A percentile compares a stretch with the other conserved stretches of the same genome.
phyloP scores from a whole-genome alignment of 2,329 filamentous ascomycete species.

The Diaporthe eres region DNA sequence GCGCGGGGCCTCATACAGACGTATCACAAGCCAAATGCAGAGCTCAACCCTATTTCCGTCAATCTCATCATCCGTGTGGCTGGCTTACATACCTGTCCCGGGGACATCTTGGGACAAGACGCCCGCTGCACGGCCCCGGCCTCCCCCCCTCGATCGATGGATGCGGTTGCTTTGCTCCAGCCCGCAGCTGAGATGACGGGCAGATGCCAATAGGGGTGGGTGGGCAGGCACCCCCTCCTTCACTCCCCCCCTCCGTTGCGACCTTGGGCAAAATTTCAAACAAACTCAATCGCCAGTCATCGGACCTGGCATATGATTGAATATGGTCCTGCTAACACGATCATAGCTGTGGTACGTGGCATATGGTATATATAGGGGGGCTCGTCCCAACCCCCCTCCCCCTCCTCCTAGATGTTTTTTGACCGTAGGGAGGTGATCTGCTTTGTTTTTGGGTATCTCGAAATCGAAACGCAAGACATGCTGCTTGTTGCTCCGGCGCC shows the following conservation, averaged over 20 bases:
- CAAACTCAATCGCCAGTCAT: slow-evolving; percentile 36
- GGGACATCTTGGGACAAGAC: neutral
- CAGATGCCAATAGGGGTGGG: neutral
- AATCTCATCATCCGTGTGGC: neutral
- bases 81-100: neutral
- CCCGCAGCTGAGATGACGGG: slow-evolving; percentile 12
- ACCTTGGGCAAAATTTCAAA: slow-evolving; percentile 21
- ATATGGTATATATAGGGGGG: neutral
- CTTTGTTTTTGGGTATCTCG: slow-evolving; percentile 13
- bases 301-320: slow-evolving; percentile 15
- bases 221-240: neutral
- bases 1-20: neutral
- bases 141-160: neutral
- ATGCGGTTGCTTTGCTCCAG: neutral
- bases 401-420: neutral
- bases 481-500: slow-evolving; percentile 10
- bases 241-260: neutral
- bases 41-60: neutral
- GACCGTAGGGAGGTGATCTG: neutral
- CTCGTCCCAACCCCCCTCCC: neutral
- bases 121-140: neutral
- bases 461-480: slow-evolving; percentile 28
- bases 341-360: neutral
- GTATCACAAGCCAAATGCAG: slow-evolving; percentile 17
- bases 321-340: neutral